phyloP scores from a whole-genome alignment of 2,329 filamentous ascomycete genomes.

The Pleoardoris graminearum region DNA sequence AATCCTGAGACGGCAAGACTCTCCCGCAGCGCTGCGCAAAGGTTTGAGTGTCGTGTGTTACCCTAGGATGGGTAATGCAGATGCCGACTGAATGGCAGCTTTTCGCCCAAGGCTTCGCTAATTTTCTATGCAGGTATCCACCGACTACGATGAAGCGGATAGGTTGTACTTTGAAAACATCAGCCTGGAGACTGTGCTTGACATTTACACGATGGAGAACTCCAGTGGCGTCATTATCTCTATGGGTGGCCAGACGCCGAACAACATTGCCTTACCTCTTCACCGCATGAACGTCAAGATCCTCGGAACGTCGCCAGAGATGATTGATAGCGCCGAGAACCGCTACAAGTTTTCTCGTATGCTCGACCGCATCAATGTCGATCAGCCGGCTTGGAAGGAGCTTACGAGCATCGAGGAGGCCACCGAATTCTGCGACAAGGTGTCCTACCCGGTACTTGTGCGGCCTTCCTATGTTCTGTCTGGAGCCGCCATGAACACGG shows the following conservation, averaged over 20 bases:
- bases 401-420: slow-evolving; percentile 93
- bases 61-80: no score
- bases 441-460: slow-evolving; percentile 91
- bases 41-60: no score
- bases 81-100: no score
- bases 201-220: slow-evolving; percentile 88
- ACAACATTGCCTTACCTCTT: slow-evolving; percentile 93
- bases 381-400: slow-evolving; percentile 98
- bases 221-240: slow-evolving; percentile 86
- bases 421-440: slow-evolving; percentile 80
- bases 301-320: slow-evolving; percentile 93
- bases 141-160: slow-evolving; percentile 94
- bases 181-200: slow-evolving; percentile 83
- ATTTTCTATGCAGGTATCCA: no score
- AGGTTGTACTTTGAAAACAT: slow-evolving; percentile 96
- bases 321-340: slow-evolving; percentile 98
- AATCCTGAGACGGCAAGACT: slow-evolving; percentile 94
- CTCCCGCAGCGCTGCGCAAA: no score
- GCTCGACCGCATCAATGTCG: slow-evolving; percentile 90
- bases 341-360: slow-evolving; percentile 98
- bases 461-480: slow-evolving; percentile 96
- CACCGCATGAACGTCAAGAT: slow-evolving; percentile 89
- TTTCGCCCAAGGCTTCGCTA: no score
- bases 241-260: slow-evolving; percentile 96
- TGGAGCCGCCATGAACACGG: slow-evolving; percentile 98